Evolutionary conservation across 2,329 filamentous ascomycete species (phyloP), one percentile per base, ranked within the genome.

Genomic region (Lasiodiplodia sp.): DNA sequence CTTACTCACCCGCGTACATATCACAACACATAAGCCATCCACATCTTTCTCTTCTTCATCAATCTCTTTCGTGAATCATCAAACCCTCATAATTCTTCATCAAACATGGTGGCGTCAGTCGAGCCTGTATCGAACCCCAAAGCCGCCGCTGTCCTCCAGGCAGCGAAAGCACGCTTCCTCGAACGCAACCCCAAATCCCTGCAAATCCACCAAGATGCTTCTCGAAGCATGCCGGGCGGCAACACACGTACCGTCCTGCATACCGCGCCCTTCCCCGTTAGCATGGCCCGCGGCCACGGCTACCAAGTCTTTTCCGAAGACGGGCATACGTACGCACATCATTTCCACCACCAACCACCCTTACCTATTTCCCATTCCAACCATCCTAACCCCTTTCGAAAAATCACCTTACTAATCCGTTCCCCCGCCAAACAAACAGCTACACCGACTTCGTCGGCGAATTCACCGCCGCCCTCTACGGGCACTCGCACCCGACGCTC

Each of bases 241-340:
- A 82, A 81, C 70, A 82, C 80, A 0, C 72, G 78, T 5, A 77
- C 75, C 38, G 70, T 81, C 12, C 71, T 81, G 7, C 74, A 78
- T 69, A 79, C 78, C 31, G 66, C 73, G 3, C 79, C 80, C 4
- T 82, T 79, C 68, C 79, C 79, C 0, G 66, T 81, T 14, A 77
- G 74, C 53, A 72, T 81, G 14, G 75, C 72, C 18, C 72, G 71
- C 16, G 79, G 76, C 2, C 66, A 72, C 21, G 73, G 71, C 8
- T 72, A 74, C 47, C 69, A 72, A 31, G 72, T 80, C 21, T 66
- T 69, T 23, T 75, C 74, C 21, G 76, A 76, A 63, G 79, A 81
- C 70, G 74, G 73, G 4, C 71, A 78, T 62, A 73, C 70, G 23
- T 75, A 66, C 47, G 71, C 16, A 3, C 34, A 4, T 25, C 57